Percentiles rank a stretch among this genome's conserved stretches.
Evolutionary conservation across 495 filamentous ascomycete species (phyloP).

Genomic region (Penicillium longicatenatum): DNA sequence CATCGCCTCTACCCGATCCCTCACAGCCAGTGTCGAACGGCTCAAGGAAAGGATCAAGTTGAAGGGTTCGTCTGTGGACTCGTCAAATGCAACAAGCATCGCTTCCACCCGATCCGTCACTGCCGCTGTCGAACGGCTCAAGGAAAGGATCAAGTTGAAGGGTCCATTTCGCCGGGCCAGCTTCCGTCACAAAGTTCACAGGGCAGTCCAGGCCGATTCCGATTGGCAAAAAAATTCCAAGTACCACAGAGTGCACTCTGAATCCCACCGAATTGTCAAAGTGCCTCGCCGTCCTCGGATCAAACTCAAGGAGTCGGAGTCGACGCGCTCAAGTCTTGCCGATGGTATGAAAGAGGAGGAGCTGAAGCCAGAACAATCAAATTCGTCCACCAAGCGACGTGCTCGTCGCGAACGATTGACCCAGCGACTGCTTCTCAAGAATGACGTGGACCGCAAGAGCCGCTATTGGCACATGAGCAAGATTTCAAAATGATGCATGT

Average conservation of each 20-base stretch:
- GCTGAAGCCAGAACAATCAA: constrained; percentile 21
- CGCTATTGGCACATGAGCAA: constrained; percentile 27
- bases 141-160: background rate
- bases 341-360: background rate
- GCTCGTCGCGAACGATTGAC: constrained; percentile 25
- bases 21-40: background rate
- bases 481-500: constrained; percentile 18
- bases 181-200: background rate
- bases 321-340: background rate
- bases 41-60: background rate
- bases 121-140: constrained; percentile 1
- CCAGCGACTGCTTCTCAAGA: background rate
- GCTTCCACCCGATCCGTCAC: constrained; percentile 1
- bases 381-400: constrained; percentile 31
- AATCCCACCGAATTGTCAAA: background rate
- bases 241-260: background rate
- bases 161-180: background rate
- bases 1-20: constrained; percentile 2
- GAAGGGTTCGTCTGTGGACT: background rate
- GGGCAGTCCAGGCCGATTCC: background rate
- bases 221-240: background rate
- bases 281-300: constrained; percentile 5
- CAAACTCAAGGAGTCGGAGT: background rate
- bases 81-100: background rate
- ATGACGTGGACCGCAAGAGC: constrained; percentile 12